Evolutionary conservation across 1,139 yeast genomes (phyloP).

Genomic region (Hansenula anomala): DNA sequence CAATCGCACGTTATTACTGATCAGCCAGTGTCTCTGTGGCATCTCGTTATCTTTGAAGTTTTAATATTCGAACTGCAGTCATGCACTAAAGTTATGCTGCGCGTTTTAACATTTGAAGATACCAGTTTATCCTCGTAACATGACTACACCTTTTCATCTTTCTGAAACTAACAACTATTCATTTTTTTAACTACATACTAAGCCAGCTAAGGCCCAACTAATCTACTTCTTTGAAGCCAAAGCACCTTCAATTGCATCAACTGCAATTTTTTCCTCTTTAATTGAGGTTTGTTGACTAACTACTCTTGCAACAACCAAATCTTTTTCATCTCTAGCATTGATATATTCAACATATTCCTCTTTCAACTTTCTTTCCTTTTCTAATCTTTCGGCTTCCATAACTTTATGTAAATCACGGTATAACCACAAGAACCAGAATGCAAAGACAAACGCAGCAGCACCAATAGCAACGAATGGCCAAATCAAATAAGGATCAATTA

Average conservation of each 20-base stretch:
- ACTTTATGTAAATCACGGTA: constrained; percentile 47
- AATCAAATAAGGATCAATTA: constrained; percentile 47
- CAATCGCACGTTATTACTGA: too few relatives aligned
- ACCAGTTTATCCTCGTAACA: too few relatives aligned
- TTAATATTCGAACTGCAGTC: too few relatives aligned
- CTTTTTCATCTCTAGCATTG: not conserved
- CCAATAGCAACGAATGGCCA: constrained; percentile 48
- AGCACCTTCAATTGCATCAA: not conserved
- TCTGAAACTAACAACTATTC: not conserved
- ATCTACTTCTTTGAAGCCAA: not conserved
- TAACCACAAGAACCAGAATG: constrained; percentile 35
- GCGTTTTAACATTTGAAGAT: too few relatives aligned
- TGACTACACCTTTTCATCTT: too few relatives aligned
- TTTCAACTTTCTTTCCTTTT: not conserved
- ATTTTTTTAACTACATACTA: too few relatives aligned
- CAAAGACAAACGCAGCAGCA: constrained; percentile 38
- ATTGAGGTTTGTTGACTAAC: not conserved
- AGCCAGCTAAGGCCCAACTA: too few relatives aligned
- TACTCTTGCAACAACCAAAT: not conserved
- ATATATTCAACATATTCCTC: not conserved
- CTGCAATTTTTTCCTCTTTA: not conserved
- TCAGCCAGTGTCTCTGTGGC: too few relatives aligned
- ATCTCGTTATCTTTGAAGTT: too few relatives aligned
- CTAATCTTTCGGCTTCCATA: constrained; percentile 41
- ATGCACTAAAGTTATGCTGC: too few relatives aligned